Conservation (phyloP, 345 rosid species). For the Camelina sativa region DNA sequence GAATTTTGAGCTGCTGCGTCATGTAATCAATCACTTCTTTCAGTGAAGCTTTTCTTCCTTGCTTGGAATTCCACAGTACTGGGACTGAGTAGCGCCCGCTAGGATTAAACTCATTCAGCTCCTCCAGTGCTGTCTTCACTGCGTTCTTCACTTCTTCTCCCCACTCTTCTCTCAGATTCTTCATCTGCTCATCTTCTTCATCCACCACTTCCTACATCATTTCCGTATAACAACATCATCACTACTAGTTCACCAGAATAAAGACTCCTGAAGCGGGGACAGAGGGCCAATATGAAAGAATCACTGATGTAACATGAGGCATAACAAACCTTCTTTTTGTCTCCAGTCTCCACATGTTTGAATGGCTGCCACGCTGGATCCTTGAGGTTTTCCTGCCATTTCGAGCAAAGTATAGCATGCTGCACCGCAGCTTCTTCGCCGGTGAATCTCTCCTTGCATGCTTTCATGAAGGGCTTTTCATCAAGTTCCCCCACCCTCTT, state of each 20-base stretch:
- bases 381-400: conserved; percentile 74
- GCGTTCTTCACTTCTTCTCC: conserved; percentile 61
- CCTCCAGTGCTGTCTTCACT: conserved; percentile 71
- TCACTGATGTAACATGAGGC: conserved; percentile 10
- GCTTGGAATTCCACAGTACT: conserved; percentile 73
- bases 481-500: conserved; percentile 90
- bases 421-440: conserved; percentile 57
- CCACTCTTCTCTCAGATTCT: conserved; percentile 60
- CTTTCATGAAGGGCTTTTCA: conserved; percentile 53
- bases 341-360: conserved; percentile 52
- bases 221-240: conserved; percentile 5
- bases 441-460: conserved; percentile 59
- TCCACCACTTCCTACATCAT: conserved; percentile 67
- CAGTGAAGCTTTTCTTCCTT: conserved; percentile 72
- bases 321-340: conserved; percentile 34
- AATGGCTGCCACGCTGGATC: conserved; percentile 72
- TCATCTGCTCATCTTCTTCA: conserved; percentile 72
- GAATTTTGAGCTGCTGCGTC: conserved; percentile 43
- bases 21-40: conserved; percentile 74
- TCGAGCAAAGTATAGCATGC: conserved; percentile 58
- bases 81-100: conserved; percentile 69
- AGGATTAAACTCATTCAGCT: conserved; percentile 71
- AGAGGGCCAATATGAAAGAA: conserved; percentile 1
- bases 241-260: conserved; percentile 14
- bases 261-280: background rate